Evolutionary conservation across 176 grass and related monocot species (phyloP).

Genomic region (Tuctoria greenei): DNA sequence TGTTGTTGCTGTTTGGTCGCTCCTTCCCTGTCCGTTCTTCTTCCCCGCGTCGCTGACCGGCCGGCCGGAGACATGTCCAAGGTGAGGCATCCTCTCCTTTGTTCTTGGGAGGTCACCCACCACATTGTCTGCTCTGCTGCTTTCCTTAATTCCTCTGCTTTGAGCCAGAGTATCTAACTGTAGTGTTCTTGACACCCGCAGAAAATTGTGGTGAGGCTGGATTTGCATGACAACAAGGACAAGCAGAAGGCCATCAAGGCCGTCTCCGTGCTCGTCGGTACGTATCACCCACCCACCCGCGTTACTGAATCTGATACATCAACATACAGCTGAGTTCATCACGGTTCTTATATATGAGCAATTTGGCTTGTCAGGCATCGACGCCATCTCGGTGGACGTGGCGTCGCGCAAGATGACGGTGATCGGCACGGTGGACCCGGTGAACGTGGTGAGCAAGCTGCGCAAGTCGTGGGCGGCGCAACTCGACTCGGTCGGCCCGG

Average conservation of each 20-base stretch:
- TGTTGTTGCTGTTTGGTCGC: too few species aligned
- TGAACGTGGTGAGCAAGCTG: constrained; percentile 71
- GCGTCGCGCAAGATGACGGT: constrained; percentile 79
- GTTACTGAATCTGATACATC: not conserved
- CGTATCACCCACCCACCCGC: not conserved
- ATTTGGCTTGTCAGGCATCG: constrained; percentile 52
- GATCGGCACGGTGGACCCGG: constrained; percentile 70
- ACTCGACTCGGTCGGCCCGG: too few species aligned
- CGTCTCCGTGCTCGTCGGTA: constrained; percentile 70
- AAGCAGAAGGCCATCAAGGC: constrained; percentile 93
- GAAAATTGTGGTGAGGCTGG: constrained; percentile 82
- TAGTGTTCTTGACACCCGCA: constrained; percentile 12
- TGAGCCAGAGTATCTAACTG: not conserved
- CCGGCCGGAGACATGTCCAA: constrained; percentile 42
- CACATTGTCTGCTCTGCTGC: not conserved
- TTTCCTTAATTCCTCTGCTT: not conserved
- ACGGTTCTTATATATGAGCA: not conserved
- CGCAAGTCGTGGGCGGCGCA: constrained; percentile 39
- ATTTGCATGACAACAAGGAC: constrained; percentile 83
- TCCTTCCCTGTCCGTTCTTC: not conserved
- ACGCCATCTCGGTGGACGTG: constrained; percentile 66
- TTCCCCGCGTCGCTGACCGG: not conserved
- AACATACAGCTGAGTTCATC: too few species aligned
- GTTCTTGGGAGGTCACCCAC: not conserved
- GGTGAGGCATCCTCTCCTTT: constrained; percentile 30